Evolutionary conservation across 805 yeast genomes (phyloP).

Genomic region (Isabelozyma rhagii): DNA sequence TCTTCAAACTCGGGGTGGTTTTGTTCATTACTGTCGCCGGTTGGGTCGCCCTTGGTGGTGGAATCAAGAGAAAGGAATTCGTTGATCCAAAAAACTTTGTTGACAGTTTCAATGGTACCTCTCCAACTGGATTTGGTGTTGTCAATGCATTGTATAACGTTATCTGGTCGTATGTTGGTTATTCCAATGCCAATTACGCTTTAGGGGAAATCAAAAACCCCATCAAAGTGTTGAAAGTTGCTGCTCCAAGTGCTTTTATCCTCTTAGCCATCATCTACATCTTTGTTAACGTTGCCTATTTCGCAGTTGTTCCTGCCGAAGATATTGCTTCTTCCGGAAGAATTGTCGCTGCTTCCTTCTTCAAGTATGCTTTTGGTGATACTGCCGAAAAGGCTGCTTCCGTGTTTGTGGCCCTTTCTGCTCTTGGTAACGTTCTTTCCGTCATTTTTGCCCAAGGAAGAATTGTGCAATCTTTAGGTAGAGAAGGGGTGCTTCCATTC

Average conservation of each 20-base stretch:
- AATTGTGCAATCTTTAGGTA: constrained; percentile 73
- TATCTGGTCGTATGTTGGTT: constrained; percentile 83
- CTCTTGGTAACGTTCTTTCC: constrained; percentile 77
- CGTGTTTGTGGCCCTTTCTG: constrained; percentile 76
- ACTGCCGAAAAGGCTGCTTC: constrained; percentile 70
- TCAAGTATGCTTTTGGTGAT: constrained; percentile 66
- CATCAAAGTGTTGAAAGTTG: constrained; percentile 59
- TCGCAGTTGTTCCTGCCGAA: constrained; percentile 74
- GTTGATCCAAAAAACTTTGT: constrained; percentile 56
- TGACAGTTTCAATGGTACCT: constrained; percentile 53
- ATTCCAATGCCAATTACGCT: constrained; percentile 80
- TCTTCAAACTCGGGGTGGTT: constrained; percentile 71
- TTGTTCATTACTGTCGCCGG: constrained; percentile 71
- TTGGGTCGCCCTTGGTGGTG: constrained; percentile 80
- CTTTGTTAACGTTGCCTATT: constrained; percentile 75
- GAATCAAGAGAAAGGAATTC: constrained; percentile 47
- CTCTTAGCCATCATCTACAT: constrained; percentile 63
- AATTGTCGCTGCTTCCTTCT: constrained; percentile 73
- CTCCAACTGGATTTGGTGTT: constrained; percentile 63
- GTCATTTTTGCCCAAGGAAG: constrained; percentile 83
- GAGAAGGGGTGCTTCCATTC: constrained; percentile 79
- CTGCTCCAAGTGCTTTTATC: constrained; percentile 73
- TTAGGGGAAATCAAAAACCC: constrained; percentile 78
- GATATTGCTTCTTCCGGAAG: constrained; percentile 59
- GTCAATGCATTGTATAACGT: constrained; percentile 78